Evolutionary conservation across 345 rosid species (phyloP).

Genomic region (Reutealis trisperma): DNA sequence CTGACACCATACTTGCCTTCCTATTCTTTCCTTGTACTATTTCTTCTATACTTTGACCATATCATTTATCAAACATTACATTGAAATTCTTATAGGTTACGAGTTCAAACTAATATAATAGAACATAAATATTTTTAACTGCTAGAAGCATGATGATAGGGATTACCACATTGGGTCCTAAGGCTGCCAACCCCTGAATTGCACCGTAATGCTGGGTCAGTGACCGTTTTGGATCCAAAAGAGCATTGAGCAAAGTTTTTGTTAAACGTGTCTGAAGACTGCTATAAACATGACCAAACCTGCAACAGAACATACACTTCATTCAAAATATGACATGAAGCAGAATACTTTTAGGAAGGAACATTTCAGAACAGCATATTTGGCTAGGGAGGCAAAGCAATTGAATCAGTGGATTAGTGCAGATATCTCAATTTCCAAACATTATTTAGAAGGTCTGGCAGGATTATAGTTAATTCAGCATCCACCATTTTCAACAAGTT

Average conservation of each 20-base stretch:
- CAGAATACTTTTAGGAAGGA: conserved; percentile 1
- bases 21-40: not conserved
- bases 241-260: conserved; percentile 80
- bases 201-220: conserved; percentile 97
- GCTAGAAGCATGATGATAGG: conserved; percentile 17
- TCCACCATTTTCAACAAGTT: not conserved
- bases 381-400: conserved; percentile 7
- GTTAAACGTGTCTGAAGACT: conserved; percentile 93
- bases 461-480: not conserved
- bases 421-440: conserved; percentile 2
- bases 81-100: not conserved
- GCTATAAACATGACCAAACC: conserved; percentile 76
- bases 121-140: not conserved
- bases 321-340: not conserved
- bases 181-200: conserved; percentile 86
- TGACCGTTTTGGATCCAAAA: conserved; percentile 82
- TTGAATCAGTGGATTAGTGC: not conserved
- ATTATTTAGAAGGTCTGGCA: not conserved
- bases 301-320: conserved; percentile 35
- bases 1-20: not conserved
- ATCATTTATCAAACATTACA: not conserved
- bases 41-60: not conserved
- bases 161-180: conserved; percentile 87
- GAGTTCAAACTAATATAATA: not conserved
- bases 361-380: not conserved